A percentile compares a stretch with the other conserved stretches of the same genome.
phyloP scores from a whole-genome alignment of 208 protist genomes.

The Crithidia mellificae region DNA sequence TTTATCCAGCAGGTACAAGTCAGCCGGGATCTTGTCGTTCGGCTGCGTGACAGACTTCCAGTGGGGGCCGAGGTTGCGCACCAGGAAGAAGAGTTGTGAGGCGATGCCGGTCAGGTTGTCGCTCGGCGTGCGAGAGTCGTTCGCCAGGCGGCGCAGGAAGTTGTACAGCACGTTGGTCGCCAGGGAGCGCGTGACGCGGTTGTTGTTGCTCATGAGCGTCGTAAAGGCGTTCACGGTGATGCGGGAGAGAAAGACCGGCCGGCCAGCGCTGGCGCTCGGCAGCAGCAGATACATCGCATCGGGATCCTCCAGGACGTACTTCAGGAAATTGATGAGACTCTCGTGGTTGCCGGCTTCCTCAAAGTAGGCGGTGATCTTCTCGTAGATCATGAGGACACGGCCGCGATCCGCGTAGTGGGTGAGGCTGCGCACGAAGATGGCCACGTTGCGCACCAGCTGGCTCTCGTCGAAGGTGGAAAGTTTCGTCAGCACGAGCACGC shows the following conservation, averaged over 20 bases:
- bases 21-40: conserved; percentile 48
- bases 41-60: conserved; percentile 68
- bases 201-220: conserved; percentile 58
- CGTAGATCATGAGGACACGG: conserved; percentile 54
- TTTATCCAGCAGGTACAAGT: conserved; percentile 51
- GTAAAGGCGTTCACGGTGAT: conserved; percentile 68
- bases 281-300: conserved; percentile 66
- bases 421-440: conserved; percentile 75
- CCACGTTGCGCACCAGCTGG: conserved; percentile 60
- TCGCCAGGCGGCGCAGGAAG: conserved; percentile 65
- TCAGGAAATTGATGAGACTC: conserved; percentile 66
- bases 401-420: conserved; percentile 79
- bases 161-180: conserved; percentile 63
- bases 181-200: conserved; percentile 42
- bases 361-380: conserved; percentile 61
- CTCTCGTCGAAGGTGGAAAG: conserved; percentile 63
- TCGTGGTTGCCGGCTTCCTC: conserved; percentile 55
- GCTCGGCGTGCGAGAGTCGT: conserved; percentile 62
- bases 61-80: conserved; percentile 48
- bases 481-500: conserved; percentile 51
- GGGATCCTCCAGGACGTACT: conserved; percentile 69
- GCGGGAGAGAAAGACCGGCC: conserved; percentile 71
- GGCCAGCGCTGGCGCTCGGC: conserved; percentile 39
- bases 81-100: conserved; percentile 71
- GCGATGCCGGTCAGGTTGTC: conserved; percentile 60